phyloP scores from a whole-genome alignment of 2,329 filamentous ascomycete genomes.

The Zelopaecilomyces penicillatus region DNA sequence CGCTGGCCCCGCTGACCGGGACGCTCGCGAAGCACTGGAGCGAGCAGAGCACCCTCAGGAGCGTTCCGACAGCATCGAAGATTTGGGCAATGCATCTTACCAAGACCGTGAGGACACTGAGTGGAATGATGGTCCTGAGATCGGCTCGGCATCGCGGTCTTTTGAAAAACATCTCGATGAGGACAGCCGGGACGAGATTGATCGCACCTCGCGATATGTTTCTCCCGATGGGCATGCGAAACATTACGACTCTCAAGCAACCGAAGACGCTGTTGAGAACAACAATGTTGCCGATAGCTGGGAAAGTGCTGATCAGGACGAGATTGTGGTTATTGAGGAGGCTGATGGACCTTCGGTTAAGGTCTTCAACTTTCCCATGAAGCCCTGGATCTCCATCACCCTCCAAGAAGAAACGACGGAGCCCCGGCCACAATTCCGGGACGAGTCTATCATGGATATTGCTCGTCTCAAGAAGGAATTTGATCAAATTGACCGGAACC shows the following conservation, averaged over 20 bases:
- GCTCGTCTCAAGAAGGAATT: slow-evolving; percentile 95
- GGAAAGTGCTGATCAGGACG: slow-evolving; percentile 77
- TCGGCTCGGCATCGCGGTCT: slow-evolving; percentile 6
- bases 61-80: slow-evolving; percentile 32
- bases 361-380: slow-evolving; percentile 95
- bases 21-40: slow-evolving; percentile 58
- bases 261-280: slow-evolving; percentile 43
- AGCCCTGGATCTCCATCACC: slow-evolving; percentile 85
- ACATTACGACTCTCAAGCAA: slow-evolving; percentile 33
- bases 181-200: slow-evolving; percentile 43
- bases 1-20: slow-evolving; percentile 42
- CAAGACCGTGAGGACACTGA: slow-evolving; percentile 44
- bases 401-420: slow-evolving; percentile 53
- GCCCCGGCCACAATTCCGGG: slow-evolving; percentile 56
- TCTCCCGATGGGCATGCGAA: slow-evolving; percentile 41
- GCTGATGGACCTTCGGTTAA: slow-evolving; percentile 58
- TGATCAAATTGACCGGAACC: slow-evolving; percentile 89
- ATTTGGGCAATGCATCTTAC: slow-evolving; percentile 27
- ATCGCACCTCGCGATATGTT: slow-evolving; percentile 43
- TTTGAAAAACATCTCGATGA: slow-evolving; percentile 12
- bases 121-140: slow-evolving; percentile 11
- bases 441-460: slow-evolving; percentile 82
- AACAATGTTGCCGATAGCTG: slow-evolving; percentile 71
- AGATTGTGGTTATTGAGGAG: slow-evolving; percentile 57
- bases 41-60: slow-evolving; percentile 42